A percentile compares a stretch with the other conserved stretches of the same genome.
Evolutionary conservation across 1,284 basidiomycete species (phyloP).

Genomic region (Lentinula novae-zelandiae): DNA sequence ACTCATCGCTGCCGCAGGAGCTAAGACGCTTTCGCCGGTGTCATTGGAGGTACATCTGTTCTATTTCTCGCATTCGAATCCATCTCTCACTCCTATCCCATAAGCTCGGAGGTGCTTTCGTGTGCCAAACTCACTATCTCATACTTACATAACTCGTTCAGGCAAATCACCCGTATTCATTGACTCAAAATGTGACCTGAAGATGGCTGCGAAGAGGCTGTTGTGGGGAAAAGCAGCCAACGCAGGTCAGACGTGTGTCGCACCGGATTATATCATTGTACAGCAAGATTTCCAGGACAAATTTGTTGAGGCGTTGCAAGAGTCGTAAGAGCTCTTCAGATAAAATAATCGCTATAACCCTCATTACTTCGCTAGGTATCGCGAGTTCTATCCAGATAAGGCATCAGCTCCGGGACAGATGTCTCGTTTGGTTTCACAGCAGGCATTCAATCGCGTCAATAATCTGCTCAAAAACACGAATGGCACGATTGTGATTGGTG

Average conservation of each 20-base stretch:
- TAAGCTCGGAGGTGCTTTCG: background rate
- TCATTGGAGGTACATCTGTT: conserved; percentile 61
- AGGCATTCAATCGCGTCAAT: conserved; percentile 62
- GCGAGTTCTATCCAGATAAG: conserved; percentile 51
- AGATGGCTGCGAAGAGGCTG: conserved; percentile 56
- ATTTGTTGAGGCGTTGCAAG: conserved; percentile 59
- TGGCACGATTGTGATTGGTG: conserved; percentile 72
- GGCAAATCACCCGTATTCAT: conserved; percentile 86
- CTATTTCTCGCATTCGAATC: background rate
- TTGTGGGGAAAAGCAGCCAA: conserved; percentile 82
- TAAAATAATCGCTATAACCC: background rate
- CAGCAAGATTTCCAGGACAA: conserved; percentile 58
- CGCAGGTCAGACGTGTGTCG: conserved; percentile 68
- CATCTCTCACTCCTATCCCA: background rate
- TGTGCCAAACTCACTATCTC: background rate
- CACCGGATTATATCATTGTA: conserved; percentile 84
- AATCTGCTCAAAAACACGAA: conserved; percentile 63
- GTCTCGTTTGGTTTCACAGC: conserved; percentile 45
- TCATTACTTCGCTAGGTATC: conserved; percentile 33
- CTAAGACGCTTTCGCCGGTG: conserved; percentile 81
- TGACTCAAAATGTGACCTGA: conserved; percentile 63
- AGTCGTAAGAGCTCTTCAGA: conserved; percentile 39
- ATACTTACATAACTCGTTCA: background rate
- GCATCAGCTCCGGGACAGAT: conserved; percentile 41
- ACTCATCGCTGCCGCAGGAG: conserved; percentile 81